Evolutionary conservation across 2,329 filamentous ascomycete species (phyloP), one percentile per base, ranked within the genome.

Genomic region (Aspergillus cejpii): DNA sequence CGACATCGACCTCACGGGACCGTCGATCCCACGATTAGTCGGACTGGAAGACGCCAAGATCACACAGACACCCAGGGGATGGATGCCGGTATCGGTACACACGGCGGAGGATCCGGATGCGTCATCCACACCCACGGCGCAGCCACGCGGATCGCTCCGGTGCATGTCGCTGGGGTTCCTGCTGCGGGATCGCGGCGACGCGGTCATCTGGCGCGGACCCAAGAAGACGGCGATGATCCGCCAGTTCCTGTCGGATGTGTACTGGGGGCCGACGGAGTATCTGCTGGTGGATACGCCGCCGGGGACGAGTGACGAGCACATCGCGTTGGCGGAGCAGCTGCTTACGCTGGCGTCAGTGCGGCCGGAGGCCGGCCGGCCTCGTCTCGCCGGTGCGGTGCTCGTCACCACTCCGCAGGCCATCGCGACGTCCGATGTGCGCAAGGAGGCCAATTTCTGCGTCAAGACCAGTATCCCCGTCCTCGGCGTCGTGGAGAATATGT

Each of bases 151-250:
- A 24, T 66, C 70, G 12, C 62, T 74, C 28, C 66, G 70, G 49
- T 92, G 88, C 65, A 96, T 97, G 85, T 95, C 88, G 44, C 75
- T 98, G 1, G 92, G 90, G 2, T 97, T 98, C 59, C 77, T 98
- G 5, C 77, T 98, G 5, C 82, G 84, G 3, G 80, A 82, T 49
- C 76, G 91, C 56, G 87, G 86, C 50, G 89, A 96, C 58, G 91
- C 92, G 0, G 90, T 98, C 0, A 92, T 98, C 29, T 98, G 92
- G 92, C 81, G 92, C 42, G 92, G 92, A 0, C 92, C 92, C 2
- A 98, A 98, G 71, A 98, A 98, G 73, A 98, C 92, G 3, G 92
- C 92, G 40, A 98, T 98, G 92, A 88, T 98, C 47, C 82, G 90
- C 31, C 92, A 98, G 66, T 98, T 98, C 63, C 74, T 98, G 21